phyloP scores from a whole-genome alignment of 1,284 basidiomycete genomes.

The Papiliotrema nemorosa region DNA sequence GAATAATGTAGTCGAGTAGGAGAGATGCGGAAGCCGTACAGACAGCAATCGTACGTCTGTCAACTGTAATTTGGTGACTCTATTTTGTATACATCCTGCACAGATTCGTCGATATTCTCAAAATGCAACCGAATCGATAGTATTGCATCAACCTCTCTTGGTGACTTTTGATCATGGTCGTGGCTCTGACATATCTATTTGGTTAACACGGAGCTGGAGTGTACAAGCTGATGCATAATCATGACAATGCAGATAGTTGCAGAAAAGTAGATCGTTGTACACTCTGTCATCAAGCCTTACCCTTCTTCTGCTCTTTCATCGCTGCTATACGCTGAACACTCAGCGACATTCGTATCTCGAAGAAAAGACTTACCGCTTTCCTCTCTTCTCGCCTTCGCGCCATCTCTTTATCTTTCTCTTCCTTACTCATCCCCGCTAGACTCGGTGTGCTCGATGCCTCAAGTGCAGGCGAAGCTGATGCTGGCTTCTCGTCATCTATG shows the following conservation, averaged over 20 bases:
- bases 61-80: background rate
- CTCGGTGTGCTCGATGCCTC: conserved; percentile 21
- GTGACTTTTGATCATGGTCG: no score
- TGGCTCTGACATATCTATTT: background rate
- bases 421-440: conserved; percentile 62
- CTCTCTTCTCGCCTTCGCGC: conserved; percentile 80
- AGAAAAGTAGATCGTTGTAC: no score
- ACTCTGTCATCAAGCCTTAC: conserved; percentile 14
- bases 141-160: background rate
- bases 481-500: conserved; percentile 17
- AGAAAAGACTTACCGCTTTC: conserved; percentile 52
- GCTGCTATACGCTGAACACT: conserved; percentile 41
- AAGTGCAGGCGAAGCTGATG: conserved; percentile 19
- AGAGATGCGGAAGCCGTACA: background rate
- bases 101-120: background rate
- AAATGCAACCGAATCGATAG: background rate
- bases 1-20: background rate
- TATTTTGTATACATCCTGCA: background rate
- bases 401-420: conserved; percentile 86
- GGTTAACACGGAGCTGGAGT: background rate
- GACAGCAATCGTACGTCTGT: background rate
- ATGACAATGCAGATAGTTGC: no score
- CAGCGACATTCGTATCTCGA: background rate
- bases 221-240: background rate
- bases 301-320: conserved; percentile 48